Percentiles rank a stretch among this genome's conserved stretches.
Conservation (phyloP, 129 eudicot species). For the Tagetes erecta region DNA sequence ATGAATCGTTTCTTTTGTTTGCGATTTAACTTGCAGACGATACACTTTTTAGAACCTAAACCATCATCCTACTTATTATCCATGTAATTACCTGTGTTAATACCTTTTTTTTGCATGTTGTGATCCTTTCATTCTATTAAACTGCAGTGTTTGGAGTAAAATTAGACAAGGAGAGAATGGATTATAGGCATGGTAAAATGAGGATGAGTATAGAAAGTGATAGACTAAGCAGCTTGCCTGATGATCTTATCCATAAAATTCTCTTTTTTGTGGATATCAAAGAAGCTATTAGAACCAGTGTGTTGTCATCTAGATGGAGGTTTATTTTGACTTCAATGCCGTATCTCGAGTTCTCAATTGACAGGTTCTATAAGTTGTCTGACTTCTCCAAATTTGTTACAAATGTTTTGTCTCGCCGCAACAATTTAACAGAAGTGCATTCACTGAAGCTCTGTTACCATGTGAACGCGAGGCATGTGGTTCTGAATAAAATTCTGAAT, state of each 20-base stretch:
- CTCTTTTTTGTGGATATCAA: not conserved
- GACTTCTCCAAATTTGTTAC: slow-evolving; percentile 11
- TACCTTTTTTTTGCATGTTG: not conserved
- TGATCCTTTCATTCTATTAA: not conserved
- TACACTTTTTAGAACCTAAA: not conserved
- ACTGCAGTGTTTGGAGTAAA: not conserved
- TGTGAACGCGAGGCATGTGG: not conserved
- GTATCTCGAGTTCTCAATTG: not conserved
- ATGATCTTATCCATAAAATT: slow-evolving; percentile 6
- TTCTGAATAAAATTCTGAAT: not conserved
- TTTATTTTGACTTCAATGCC: slow-evolving; percentile 13
- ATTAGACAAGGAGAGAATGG: not conserved
- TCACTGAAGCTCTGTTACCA: not conserved
- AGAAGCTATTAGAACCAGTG: not conserved
- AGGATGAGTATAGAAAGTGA: not conserved
- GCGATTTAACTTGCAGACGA: too few relatives aligned
- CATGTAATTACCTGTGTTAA: not conserved
- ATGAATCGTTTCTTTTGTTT: too few relatives aligned
- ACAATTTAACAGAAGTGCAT: slow-evolving; percentile 8
- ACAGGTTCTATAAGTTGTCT: not conserved
- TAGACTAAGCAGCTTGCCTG: slow-evolving; percentile 28
- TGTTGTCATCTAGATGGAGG: slow-evolving; percentile 12
- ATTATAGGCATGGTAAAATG: not conserved
- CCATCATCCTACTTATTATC: not conserved
- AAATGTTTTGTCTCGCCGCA: slow-evolving; percentile 11